A percentile compares a stretch with the other conserved stretches of the same genome.
Evolutionary conservation across 768 basidiomycete genomes (phyloP).

Genomic region (Aureoboletus auriporus): DNA sequence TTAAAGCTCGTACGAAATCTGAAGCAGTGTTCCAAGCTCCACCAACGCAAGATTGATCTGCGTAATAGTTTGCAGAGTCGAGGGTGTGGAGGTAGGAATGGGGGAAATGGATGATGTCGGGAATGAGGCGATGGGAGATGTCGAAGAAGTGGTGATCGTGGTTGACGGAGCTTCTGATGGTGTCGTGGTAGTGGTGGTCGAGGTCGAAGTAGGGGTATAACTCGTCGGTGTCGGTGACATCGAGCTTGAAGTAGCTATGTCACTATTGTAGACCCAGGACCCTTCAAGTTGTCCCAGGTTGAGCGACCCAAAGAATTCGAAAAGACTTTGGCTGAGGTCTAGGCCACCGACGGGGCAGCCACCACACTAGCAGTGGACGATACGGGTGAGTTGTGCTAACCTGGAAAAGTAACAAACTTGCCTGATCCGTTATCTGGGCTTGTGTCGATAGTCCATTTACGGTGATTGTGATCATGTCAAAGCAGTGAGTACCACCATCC

Average conservation of each 20-base stretch:
- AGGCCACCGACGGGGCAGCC: slow-evolving; percentile 39
- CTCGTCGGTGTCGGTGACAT: slow-evolving; percentile 15
- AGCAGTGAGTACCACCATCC: slow-evolving; percentile 38
- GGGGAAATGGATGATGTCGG: slow-evolving; percentile 4
- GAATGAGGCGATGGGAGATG: slow-evolving; percentile 5
- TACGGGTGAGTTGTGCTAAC: background rate
- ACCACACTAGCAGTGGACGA: slow-evolving; percentile 31
- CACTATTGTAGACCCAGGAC: slow-evolving; percentile 37
- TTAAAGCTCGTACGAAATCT: slow-evolving; percentile 6
- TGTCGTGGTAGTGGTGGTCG: slow-evolving; percentile 17
- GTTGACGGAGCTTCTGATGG: slow-evolving; percentile 4
- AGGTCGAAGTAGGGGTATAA: slow-evolving; percentile 16
- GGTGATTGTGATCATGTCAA: slow-evolving; percentile 41
- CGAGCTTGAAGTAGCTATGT: slow-evolving; percentile 18
- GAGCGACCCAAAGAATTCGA: slow-evolving; percentile 35
- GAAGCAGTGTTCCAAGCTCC: slow-evolving; percentile 20
- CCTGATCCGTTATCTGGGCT: slow-evolving; percentile 45
- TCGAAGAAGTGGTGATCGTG: slow-evolving; percentile 9
- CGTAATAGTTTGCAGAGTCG: slow-evolving; percentile 18
- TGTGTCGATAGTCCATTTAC: slow-evolving; percentile 33
- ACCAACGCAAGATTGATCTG: slow-evolving; percentile 26
- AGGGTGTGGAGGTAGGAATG: slow-evolving; percentile 14
- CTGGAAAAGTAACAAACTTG: slow-evolving; percentile 16
- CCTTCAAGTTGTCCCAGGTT: slow-evolving; percentile 35
- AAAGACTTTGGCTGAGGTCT: slow-evolving; percentile 46